Evolutionary conservation across 208 protist species (phyloP), one percentile per base, ranked within the genome.

Genomic region (Trypanosoma grayi): DNA sequence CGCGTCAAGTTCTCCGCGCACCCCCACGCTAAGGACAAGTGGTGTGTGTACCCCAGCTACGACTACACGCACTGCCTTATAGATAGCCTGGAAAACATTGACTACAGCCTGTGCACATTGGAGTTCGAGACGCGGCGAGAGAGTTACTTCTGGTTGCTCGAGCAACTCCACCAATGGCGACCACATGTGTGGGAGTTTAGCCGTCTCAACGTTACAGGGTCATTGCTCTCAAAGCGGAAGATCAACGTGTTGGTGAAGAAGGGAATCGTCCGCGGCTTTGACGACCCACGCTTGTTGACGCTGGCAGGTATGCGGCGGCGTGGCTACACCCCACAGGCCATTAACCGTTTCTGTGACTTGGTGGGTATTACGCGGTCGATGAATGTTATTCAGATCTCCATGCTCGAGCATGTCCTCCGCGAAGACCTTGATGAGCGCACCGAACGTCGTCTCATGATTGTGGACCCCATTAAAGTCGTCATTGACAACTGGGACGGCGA

Each of bases 1-100:
- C 92, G 99, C 58, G 98, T 99, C 60, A 99, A 99, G 75, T 99
- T 95, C 79, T 77, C 76, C 14, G 75, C 79, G 64, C 94, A 98
- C 71, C 97, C 96, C 28, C 91, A 97, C 75, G 77, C 86, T 30
- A 97, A 97, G 63, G 91, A 98, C 66, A 87, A 92, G 59, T 99
- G 97, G 97, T 99, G 97, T 75, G 97, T 99, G 66, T 99, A 99
- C 77, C 99, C 99, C 27, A 98, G 97, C 52, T 99, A 99, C 81
- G 99, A 99, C 85, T 99, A 96, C 75, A 98, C 98, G 30, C 98
- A 99, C 87, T 99, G 98, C 83, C 79, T 99, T 34, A 90, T 98
- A 33, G 99, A 99, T 79, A 97, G 98, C 9, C 75, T 99, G 27
- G 99, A 99, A 77, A 83, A 99, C 81, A 98, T 99, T 60, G 99